Base-by-base conservation (phyloP, 1,139 yeast species). In the Zhuliangozyma parablackwelliae region DNA sequence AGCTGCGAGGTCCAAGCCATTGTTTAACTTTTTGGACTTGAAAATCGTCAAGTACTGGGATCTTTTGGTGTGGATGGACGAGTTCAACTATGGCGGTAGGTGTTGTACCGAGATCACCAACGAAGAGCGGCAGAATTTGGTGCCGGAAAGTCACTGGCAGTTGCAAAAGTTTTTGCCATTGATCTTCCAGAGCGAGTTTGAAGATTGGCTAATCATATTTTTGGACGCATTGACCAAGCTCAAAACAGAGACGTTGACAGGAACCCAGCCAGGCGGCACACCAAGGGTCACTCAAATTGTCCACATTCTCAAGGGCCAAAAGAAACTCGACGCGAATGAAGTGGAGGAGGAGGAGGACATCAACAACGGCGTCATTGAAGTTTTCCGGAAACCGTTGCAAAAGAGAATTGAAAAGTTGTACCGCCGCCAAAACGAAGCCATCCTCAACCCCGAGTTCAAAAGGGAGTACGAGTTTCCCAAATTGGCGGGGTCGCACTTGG, bases 11-110 rank as follows among this genome's bases (percentile, higher is more conserved):
- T 72, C 88, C 1, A 85, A 82, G 50, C 94, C 96, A 0, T 61
- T 89, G 44, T 92, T 92, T 60, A 80, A 83, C 48, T 89, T 82
- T 56, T 63, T 94, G 48, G 97, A 90, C 49, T 63, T 94, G 48
- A 65, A 68, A 25, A 82, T 92, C 33, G 73, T 72, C 11, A 80
- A 80, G 48, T 90, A 88, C 53, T 92, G 98, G 98, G 97, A 92
- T 57, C 55, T 85, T 12, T 65, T 94, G 44, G 65, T 92, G 4
- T 94, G 98, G 97, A 87, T 90, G 95, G 97, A 94, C 56, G 82
- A 83, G 49, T 80, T 75, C 50, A 94, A 94, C 53, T 89, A 70
- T 57, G 87, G 95, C 31, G 99, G 98, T 5, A 70, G 89, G 40
- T 80, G 81, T 21, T 84, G 95, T 54, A 60, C 66, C 12, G 74